These are phyloP conservation scores for Royoungia palumana DNA, from an alignment of 768 basidiomycete species.

Conservation along the genomic window DNA sequence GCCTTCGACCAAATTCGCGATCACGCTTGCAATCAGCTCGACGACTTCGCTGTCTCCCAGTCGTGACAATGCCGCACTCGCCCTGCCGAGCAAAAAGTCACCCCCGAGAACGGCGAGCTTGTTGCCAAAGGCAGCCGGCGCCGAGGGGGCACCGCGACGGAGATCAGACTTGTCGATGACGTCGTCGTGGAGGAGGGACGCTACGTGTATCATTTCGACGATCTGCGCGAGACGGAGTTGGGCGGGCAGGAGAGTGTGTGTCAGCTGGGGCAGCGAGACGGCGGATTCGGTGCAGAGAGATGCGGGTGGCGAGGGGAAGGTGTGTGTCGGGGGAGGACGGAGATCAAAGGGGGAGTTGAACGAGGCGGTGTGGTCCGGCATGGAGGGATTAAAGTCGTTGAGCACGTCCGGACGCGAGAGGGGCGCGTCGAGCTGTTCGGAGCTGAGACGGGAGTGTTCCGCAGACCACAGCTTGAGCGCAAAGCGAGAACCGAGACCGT, in stretches of 20 bases:
- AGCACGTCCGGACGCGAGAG: conserved; percentile 76
- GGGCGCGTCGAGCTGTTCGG: conserved; percentile 73
- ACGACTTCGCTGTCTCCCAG: conserved; percentile 88
- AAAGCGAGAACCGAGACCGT: conserved; percentile 76
- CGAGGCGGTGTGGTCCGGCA: conserved; percentile 73
- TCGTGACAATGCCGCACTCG: conserved; percentile 81
- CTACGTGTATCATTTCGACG: conserved; percentile 97
- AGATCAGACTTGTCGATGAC: conserved; percentile 75
- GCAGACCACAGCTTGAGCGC: conserved; percentile 57
- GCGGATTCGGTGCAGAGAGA: conserved; percentile 16
- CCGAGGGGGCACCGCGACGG: conserved; percentile 65
- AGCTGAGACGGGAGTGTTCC: conserved; percentile 51
- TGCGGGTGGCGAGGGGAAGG: conserved; percentile 26
- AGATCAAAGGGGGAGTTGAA: conserved; percentile 60
- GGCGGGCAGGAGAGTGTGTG: conserved; percentile 59
- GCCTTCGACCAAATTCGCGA: conserved; percentile 95
- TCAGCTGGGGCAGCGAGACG: conserved; percentile 32
- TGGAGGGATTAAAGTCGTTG: conserved; percentile 87
- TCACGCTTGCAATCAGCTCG: conserved; percentile 87
- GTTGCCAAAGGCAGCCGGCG: conserved; percentile 80
- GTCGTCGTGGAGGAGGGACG: conserved; percentile 89
- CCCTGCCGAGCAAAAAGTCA: conserved; percentile 92
- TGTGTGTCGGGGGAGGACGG: conserved; percentile 29
- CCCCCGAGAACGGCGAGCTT: conserved; percentile 93
- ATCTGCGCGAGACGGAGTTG: conserved; percentile 94